A percentile compares a stretch with the other conserved stretches of the same genome.
These are phyloP conservation scores for Cytospora schulzeri DNA, from an alignment of 2,329 filamentous ascomycete genomes.

Conservation along the genomic window DNA sequence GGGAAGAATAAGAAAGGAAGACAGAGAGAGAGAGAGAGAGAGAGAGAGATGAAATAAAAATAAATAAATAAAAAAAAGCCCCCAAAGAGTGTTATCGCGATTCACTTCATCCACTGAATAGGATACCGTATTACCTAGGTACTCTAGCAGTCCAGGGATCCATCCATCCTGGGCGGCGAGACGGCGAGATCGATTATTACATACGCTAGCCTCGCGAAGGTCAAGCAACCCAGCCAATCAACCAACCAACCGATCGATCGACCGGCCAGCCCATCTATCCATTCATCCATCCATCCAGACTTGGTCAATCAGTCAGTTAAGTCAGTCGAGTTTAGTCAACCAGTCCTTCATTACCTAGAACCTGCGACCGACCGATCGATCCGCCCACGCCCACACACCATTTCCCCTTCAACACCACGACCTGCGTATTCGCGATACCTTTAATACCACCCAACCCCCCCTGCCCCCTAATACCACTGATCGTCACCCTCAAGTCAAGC, in stretches of 20 bases:
- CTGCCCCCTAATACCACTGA: not conserved
- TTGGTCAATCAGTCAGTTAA: not conserved
- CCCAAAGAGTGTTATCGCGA: not conserved
- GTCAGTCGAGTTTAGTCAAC: not conserved
- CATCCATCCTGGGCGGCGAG: not conserved
- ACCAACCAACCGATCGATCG: not conserved
- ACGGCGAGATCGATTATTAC: conserved; percentile 1
- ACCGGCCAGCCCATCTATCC: not conserved
- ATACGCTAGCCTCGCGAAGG: conserved; percentile 1
- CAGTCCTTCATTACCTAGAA: not conserved
- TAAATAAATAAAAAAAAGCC: too few species aligned
- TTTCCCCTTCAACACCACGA: conserved; percentile 1
- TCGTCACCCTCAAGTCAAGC: not conserved
- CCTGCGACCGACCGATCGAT: not conserved
- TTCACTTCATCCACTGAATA: too few species aligned
- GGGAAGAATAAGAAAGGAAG: not conserved
- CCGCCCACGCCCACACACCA: not conserved
- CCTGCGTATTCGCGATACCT: not conserved
- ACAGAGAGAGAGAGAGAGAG: too few species aligned
- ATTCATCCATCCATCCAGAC: not conserved
- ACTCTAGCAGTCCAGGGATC: not conserved
- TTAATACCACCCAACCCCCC: too few species aligned
- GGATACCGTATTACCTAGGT: too few species aligned
- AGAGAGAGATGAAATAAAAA: too few species aligned
- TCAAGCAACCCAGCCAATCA: conserved; percentile 1